Conservation (phyloP, 768 basidiomycete species). For the Chalciporus pseudorubinellus region DNA sequence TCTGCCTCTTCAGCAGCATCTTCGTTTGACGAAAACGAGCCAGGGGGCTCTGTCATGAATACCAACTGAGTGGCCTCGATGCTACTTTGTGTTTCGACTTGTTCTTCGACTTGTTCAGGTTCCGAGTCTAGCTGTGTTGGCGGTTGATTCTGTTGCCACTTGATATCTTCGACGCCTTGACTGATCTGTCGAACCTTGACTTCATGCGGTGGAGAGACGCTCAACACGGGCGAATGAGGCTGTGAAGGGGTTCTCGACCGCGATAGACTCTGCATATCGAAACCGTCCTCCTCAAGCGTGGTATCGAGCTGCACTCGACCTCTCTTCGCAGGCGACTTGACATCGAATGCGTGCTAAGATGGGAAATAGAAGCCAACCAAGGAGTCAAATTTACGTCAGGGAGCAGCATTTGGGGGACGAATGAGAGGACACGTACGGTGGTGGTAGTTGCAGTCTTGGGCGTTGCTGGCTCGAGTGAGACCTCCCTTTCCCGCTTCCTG, state of each 20-base stretch:
- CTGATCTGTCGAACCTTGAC: constrained; percentile 80
- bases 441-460: constrained; percentile 37
- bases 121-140: neutral
- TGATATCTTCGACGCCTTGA: constrained; percentile 75
- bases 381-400: constrained; percentile 29
- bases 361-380: constrained; percentile 14
- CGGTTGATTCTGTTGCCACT: constrained; percentile 51
- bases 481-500: constrained; percentile 75
- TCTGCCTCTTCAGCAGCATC: constrained; percentile 24
- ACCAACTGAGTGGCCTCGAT: constrained; percentile 15
- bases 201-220: constrained; percentile 72
- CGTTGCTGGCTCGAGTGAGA: constrained; percentile 67
- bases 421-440: constrained; percentile 33
- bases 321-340: constrained; percentile 72
- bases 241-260: constrained; percentile 32
- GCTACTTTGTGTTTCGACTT: constrained; percentile 8
- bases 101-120: constrained; percentile 8
- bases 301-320: constrained; percentile 62
- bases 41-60: constrained; percentile 6
- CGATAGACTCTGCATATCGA: constrained; percentile 44
- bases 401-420: constrained; percentile 13
- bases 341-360: constrained; percentile 35
- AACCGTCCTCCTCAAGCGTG: constrained; percentile 57
- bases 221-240: constrained; percentile 29
- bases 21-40: constrained; percentile 20